Evolutionary conservation across 2,329 filamentous ascomycete species (phyloP), one percentile per base, ranked within the genome.

Genomic region (Karstenula rhodostoma): DNA sequence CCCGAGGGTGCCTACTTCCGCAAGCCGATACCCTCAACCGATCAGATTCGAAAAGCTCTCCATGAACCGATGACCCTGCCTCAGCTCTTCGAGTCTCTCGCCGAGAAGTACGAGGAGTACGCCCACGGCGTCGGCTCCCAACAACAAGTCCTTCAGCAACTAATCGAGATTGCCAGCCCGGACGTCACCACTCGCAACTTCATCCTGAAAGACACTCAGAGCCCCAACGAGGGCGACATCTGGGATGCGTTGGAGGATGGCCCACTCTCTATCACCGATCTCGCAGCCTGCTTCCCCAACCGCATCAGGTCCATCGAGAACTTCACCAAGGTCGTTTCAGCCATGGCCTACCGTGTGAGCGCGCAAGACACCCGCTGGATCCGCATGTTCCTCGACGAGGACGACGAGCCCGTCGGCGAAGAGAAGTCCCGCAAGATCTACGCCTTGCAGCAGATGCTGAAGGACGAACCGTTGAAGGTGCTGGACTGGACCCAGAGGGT

Each of bases 41-140:
- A 2, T 2, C 25, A 56, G 27, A 25, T 56, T 17, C 9, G 25
- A 29, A 9, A 23, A n/a, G 32, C 43, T 3, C 25, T 56, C 19
- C 4, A 37, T 9, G 9, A 1, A 8, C 27, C 53, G 12, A 32
- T 19, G 22, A 35, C 25, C 1, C 17, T 56, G 5, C 42, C 42
- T 17, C 15, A 56, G 29, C n/a, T 56, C 25, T 42, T 56, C n/a
- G n/a, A 44, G 12, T 12, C 15, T 8, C 47, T 49, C 15, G 47
- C 4, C n/a, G 13, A 19, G n/a, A 3, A n/a, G 1, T 49, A 49
- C 17, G 17, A 7, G 3, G n/a, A 37, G 15, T 56, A 23, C 29
- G 35, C 53, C 17, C 9, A 56, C 27, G 53, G 53, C 53, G 42
- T 56, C 5, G 53, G 53, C 19, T 46, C 23, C 4, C 37, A 56